phyloP scores from a whole-genome alignment of 768 basidiomycete genomes.

The Rhizopogon rudus region DNA sequence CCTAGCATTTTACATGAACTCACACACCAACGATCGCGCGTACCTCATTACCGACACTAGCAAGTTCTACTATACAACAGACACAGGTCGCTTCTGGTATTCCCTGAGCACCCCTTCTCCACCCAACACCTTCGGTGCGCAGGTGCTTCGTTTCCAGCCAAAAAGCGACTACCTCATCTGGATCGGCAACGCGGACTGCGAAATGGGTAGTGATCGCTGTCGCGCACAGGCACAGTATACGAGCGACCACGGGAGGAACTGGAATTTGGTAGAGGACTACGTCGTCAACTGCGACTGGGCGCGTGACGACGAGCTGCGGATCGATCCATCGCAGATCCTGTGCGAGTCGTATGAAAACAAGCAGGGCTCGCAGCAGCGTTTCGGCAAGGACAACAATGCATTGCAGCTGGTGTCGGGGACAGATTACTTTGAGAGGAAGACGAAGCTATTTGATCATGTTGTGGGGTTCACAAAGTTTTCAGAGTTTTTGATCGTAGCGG shows the following conservation, averaged over 20 bases:
- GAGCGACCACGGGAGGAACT: conserved; percentile 69
- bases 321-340: conserved; percentile 85
- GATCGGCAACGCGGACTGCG: conserved; percentile 75
- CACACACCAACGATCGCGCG: conserved; percentile 72
- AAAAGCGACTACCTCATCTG: conserved; percentile 83
- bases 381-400: conserved; percentile 54
- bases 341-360: conserved; percentile 89
- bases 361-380: conserved; percentile 66
- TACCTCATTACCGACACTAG: conserved; percentile 76
- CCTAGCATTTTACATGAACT: conserved; percentile 85
- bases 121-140: conserved; percentile 75
- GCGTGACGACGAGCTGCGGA: conserved; percentile 66
- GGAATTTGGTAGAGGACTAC: conserved; percentile 78
- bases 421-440: conserved; percentile 67
- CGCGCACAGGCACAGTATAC: conserved; percentile 73
- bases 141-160: conserved; percentile 86
- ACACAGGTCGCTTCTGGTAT: conserved; percentile 75
- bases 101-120: conserved; percentile 50
- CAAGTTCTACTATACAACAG: conserved; percentile 75
- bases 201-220: conserved; percentile 46
- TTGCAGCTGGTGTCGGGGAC: conserved; percentile 76
- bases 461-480: conserved; percentile 97
- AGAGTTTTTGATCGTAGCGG: conserved; percentile 93
- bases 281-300: conserved; percentile 93
- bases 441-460: conserved; percentile 77